A percentile compares a stretch with the other conserved stretches of the same genome.
Conservation (phyloP, 768 basidiomycete species). For the Suillus fuscotomentosus region DNA sequence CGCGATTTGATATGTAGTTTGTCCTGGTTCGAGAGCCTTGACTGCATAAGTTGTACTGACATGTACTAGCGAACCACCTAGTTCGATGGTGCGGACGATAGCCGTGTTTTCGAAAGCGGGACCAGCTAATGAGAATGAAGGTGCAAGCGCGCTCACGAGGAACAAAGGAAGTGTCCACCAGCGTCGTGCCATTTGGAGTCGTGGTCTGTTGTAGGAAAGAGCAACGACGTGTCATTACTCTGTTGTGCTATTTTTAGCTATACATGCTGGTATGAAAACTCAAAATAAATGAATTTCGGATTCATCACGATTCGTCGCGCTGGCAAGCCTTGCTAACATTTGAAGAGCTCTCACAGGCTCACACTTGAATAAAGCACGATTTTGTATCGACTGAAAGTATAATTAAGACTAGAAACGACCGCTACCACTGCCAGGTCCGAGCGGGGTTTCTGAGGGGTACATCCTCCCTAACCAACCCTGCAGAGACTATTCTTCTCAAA, state of each 20-base stretch:
- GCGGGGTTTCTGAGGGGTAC: conserved; percentile 72
- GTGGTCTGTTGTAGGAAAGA: conserved; percentile 22
- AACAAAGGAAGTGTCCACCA: conserved; percentile 49
- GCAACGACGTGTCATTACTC: conserved; percentile 20
- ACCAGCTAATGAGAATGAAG: conserved; percentile 38
- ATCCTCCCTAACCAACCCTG: conserved; percentile 78
- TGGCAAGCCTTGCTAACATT: not conserved
- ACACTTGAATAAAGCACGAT: not conserved
- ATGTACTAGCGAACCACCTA: conserved; percentile 85
- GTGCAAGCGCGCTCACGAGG: conserved; percentile 39
- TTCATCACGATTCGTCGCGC: not conserved
- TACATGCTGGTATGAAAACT: not conserved
- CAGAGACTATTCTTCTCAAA: conserved; percentile 76
- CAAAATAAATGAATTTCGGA: not conserved
- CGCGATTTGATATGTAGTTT: conserved; percentile 66
- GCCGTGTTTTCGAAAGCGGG: conserved; percentile 84
- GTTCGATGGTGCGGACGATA: conserved; percentile 85
- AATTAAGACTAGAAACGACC: conserved; percentile 9
- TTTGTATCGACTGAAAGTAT: not conserved
- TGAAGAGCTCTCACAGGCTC: not conserved
- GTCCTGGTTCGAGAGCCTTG: conserved; percentile 62
- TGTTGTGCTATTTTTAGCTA: conserved; percentile 18
- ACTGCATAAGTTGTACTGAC: conserved; percentile 88
- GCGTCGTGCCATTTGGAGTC: conserved; percentile 40
- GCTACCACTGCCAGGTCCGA: conserved; percentile 78